These are phyloP conservation scores for Diaporthe amygdali DNA, from an alignment of 2,329 filamentous ascomycete species.

Conservation along the genomic window DNA sequence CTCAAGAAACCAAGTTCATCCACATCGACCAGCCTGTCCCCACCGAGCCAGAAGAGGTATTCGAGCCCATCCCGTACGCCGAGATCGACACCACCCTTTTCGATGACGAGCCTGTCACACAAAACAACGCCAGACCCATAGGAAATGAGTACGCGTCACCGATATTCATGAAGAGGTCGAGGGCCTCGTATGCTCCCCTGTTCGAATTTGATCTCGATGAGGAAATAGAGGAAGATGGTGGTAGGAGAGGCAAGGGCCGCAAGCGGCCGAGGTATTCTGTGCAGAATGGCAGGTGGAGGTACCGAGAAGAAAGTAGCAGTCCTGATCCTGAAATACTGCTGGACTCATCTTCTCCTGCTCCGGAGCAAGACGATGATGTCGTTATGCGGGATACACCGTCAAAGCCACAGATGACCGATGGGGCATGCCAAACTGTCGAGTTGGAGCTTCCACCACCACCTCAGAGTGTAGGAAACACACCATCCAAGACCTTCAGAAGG, in stretches of 20 bases:
- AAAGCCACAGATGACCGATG: slow-evolving; percentile 35
- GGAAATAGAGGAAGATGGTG: slow-evolving; percentile 70
- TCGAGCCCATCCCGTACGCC: slow-evolving; percentile 10
- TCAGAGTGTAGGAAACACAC: slow-evolving; percentile 5
- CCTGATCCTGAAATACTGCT: slow-evolving; percentile 57
- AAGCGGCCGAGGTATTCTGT: slow-evolving; percentile 75
- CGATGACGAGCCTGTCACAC: slow-evolving; percentile 21
- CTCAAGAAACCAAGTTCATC: slow-evolving; percentile 53
- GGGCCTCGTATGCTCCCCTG: slow-evolving; percentile 71
- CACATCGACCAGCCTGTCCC: slow-evolving; percentile 54
- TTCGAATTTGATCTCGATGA: slow-evolving; percentile 70
- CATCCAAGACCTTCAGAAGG: neutral
- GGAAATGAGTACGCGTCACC: slow-evolving; percentile 73
- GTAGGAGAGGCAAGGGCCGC: slow-evolving; percentile 62
- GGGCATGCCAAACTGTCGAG: slow-evolving; percentile 37
- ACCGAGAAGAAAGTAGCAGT: slow-evolving; percentile 73
- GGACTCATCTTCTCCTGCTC: slow-evolving; percentile 20
- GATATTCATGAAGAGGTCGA: slow-evolving; percentile 76
- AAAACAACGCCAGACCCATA: slow-evolving; percentile 26
- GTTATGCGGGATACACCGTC: slow-evolving; percentile 25
- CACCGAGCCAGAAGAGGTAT: slow-evolving; percentile 20
- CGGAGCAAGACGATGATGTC: slow-evolving; percentile 1
- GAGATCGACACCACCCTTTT: slow-evolving; percentile 25
- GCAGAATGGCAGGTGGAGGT: slow-evolving; percentile 74
- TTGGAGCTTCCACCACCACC: slow-evolving; percentile 25